These are phyloP conservation scores for Jasminum sambac DNA, from an alignment of 257 asterid species.

Conservation along the genomic window DNA sequence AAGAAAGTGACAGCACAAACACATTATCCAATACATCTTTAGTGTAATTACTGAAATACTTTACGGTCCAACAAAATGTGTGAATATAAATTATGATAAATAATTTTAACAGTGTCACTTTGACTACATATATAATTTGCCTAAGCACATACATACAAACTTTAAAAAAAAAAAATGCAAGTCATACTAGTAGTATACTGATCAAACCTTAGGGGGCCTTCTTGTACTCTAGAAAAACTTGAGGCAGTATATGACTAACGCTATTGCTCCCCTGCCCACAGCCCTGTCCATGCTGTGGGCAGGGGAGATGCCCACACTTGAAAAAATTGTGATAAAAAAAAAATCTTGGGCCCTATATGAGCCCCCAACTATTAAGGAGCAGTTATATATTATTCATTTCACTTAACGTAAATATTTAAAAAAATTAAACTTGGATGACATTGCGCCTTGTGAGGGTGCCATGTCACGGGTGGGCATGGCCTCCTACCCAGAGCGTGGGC, in stretches of 20 bases:
- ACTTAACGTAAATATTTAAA: too few species aligned
- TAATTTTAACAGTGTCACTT: constrained; percentile 15
- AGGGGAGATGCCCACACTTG: too few species aligned
- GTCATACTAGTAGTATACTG: background rate
- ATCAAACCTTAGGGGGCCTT: background rate
- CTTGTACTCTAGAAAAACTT: constrained; percentile 1
- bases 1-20: background rate
- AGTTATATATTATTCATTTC: too few species aligned
- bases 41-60: background rate
- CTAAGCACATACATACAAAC: background rate
- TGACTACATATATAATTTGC: background rate
- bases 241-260: constrained; percentile 10
- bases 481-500: too few species aligned
- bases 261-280: too few species aligned
- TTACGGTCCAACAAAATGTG: constrained; percentile 1
- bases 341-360: too few species aligned
- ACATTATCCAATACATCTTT: background rate
- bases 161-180: background rate
- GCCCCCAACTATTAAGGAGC: too few species aligned
- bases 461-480: too few species aligned
- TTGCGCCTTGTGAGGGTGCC: too few species aligned
- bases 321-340: too few species aligned
- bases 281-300: too few species aligned
- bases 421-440: too few species aligned
- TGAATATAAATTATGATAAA: background rate